phyloP scores from a whole-genome alignment of 2,329 filamentous ascomycete genomes.

The Penicillium sp. region DNA sequence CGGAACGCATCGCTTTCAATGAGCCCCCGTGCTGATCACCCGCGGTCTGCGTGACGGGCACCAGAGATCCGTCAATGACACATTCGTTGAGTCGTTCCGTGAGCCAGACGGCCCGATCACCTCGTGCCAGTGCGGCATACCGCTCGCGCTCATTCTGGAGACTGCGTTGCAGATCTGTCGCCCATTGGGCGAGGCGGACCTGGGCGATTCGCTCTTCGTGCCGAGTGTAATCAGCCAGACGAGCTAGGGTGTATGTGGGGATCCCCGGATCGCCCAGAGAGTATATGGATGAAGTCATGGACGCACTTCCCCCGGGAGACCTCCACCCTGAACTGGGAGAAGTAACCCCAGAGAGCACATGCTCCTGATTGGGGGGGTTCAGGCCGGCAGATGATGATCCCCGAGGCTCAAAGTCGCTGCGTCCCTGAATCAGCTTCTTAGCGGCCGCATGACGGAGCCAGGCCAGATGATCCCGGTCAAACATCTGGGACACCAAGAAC shows the following conservation, averaged over 20 bases:
- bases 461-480: slow-evolving; percentile 69
- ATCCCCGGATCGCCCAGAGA: slow-evolving; percentile 23
- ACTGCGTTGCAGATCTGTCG: slow-evolving; percentile 70
- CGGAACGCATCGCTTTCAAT: slow-evolving; percentile 20
- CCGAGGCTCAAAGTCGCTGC: slow-evolving; percentile 34
- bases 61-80: slow-evolving; percentile 58
- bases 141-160: slow-evolving; percentile 65
- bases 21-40: slow-evolving; percentile 19
- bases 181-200: slow-evolving; percentile 75
- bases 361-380: slow-evolving; percentile 6
- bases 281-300: slow-evolving; percentile 17
- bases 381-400: slow-evolving; percentile 4
- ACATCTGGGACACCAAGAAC: slow-evolving; percentile 64
- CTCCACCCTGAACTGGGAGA: slow-evolving; percentile 6
- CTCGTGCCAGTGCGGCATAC: slow-evolving; percentile 58
- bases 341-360: slow-evolving; percentile 10
- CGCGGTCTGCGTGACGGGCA: slow-evolving; percentile 44
- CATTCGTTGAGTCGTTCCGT: slow-evolving; percentile 61
- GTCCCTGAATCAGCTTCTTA: slow-evolving; percentile 72
- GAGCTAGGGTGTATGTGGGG: slow-evolving; percentile 54
- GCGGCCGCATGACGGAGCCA: slow-evolving; percentile 79
- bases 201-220: slow-evolving; percentile 58
- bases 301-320: slow-evolving; percentile 20
- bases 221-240: slow-evolving; percentile 54
- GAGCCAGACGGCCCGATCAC: slow-evolving; percentile 64